These are phyloP conservation scores for Ascomycota sp. DNA, from an alignment of 2,329 filamentous ascomycete species.

Conservation along the genomic window DNA sequence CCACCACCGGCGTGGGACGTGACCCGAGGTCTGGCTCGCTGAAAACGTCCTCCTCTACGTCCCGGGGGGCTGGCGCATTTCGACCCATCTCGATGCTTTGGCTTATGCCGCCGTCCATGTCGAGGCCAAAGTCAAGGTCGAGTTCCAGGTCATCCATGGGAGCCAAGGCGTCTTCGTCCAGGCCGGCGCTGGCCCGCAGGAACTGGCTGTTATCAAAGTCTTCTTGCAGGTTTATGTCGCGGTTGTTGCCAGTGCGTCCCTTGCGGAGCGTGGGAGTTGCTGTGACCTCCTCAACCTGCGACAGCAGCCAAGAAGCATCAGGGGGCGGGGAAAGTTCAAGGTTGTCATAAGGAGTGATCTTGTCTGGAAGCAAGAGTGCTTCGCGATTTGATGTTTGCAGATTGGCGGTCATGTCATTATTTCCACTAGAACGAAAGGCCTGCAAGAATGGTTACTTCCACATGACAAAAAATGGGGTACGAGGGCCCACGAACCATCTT, in stretches of 20 bases:
- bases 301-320: conserved; percentile 68
- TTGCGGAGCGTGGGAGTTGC: conserved; percentile 33
- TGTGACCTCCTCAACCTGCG: conserved; percentile 46
- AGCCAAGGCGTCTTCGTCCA: conserved; percentile 36
- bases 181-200: conserved; percentile 42
- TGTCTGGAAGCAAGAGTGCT: conserved; percentile 74
- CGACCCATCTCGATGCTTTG: conserved; percentile 74
- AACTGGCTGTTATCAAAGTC: conserved; percentile 63
- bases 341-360: conserved; percentile 78
- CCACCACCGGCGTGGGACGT: conserved; percentile 33
- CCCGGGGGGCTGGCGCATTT: conserved; percentile 51
- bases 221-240: conserved; percentile 48
- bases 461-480: too few species aligned
- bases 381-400: conserved; percentile 66
- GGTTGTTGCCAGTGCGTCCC: conserved; percentile 34
- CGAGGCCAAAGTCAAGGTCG: conserved; percentile 55
- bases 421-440: conserved; percentile 87
- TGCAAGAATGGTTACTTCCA: conserved; percentile 25
- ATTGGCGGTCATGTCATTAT: conserved; percentile 82
- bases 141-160: conserved; percentile 48
- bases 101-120: conserved; percentile 45
- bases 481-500: conserved; percentile 90
- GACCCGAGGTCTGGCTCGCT: conserved; percentile 40
- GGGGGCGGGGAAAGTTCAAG: conserved; percentile 61
- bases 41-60: conserved; percentile 50